phyloP scores from a whole-genome alignment of 306 rosid species.

The Lathyrus oleraceus region DNA sequence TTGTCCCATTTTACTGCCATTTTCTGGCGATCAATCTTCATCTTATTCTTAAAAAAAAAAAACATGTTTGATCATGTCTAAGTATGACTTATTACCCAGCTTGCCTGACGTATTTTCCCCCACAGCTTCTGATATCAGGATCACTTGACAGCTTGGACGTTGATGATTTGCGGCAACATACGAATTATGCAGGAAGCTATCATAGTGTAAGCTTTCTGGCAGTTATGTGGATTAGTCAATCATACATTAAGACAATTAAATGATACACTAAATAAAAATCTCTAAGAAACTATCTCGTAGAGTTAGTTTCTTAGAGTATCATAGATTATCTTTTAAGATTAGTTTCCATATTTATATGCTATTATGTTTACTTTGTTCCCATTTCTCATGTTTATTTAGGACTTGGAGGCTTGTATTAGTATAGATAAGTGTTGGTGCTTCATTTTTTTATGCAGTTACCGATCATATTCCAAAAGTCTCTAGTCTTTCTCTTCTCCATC shows the following conservation, averaged over 20 bases:
- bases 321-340: not conserved
- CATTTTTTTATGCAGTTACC: not conserved
- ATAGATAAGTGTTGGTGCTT: not conserved
- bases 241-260: not conserved
- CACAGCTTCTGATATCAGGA: conserved; percentile 95
- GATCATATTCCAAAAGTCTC: not conserved
- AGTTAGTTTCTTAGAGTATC: not conserved
- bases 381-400: not conserved
- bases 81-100: conserved; percentile 28
- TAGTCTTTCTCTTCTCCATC: not conserved
- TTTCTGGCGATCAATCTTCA: conserved; percentile 8
- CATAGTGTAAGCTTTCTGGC: conserved; percentile 61
- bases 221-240: conserved; percentile 3
- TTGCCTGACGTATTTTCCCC: conserved; percentile 37
- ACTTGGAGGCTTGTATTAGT: not conserved
- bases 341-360: not conserved
- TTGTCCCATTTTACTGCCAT: not conserved
- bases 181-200: conserved; percentile 89
- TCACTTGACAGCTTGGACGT: conserved; percentile 97
- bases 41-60: not conserved
- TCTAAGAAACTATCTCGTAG: not conserved
- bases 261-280: conserved; percentile 6
- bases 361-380: not conserved
- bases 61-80: not conserved
- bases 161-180: conserved; percentile 78